A percentile compares a stretch with the other conserved stretches of the same genome.
These are phyloP conservation scores for Pseudogymnoascus sp. DNA, from an alignment of 2,329 filamentous ascomycete genomes.

Conservation along the genomic window DNA sequence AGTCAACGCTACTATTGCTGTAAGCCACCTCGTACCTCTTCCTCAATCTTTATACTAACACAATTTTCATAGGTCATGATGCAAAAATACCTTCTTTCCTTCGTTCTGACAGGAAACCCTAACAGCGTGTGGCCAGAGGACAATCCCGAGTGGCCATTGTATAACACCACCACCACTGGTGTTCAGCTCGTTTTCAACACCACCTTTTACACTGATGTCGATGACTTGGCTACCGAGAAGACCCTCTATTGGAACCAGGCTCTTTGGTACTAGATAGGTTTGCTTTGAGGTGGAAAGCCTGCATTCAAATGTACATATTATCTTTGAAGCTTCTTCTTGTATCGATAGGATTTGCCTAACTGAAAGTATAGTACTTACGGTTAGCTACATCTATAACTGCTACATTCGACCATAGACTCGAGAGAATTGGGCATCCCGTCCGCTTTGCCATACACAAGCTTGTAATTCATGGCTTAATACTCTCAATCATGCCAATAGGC, in stretches of 20 bases:
- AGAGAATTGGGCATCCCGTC: too few relatives aligned
- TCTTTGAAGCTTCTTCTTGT: too few relatives aligned
- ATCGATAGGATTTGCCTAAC: too few relatives aligned
- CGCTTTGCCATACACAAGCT: too few relatives aligned
- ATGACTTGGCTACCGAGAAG: slow-evolving; percentile 29
- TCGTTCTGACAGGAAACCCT: slow-evolving; percentile 29
- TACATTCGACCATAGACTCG: too few relatives aligned
- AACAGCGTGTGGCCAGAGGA: slow-evolving; percentile 28
- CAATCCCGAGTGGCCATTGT: slow-evolving; percentile 30
- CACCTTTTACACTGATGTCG: slow-evolving; percentile 26
- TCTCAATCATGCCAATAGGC: too few relatives aligned
- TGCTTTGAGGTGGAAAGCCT: background rate
- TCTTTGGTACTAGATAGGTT: slow-evolving; percentile 27
- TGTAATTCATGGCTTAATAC: too few relatives aligned
- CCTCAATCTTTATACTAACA: slow-evolving; percentile 5
- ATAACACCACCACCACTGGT: slow-evolving; percentile 21
- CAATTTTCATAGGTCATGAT: slow-evolving; percentile 20
- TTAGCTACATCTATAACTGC: too few relatives aligned
- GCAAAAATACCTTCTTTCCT: slow-evolving; percentile 33
- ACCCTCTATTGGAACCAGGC: slow-evolving; percentile 30
- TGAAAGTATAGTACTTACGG: too few relatives aligned
- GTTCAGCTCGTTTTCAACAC: slow-evolving; percentile 29
- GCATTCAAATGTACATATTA: too few relatives aligned
- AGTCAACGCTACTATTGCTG: slow-evolving; percentile 23
- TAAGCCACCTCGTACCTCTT: background rate